A percentile compares a stretch with the other conserved stretches of the same genome.
Evolutionary conservation across 495 filamentous ascomycete species (phyloP).

Genomic region (Pseudomonodictys pantanalensis): DNA sequence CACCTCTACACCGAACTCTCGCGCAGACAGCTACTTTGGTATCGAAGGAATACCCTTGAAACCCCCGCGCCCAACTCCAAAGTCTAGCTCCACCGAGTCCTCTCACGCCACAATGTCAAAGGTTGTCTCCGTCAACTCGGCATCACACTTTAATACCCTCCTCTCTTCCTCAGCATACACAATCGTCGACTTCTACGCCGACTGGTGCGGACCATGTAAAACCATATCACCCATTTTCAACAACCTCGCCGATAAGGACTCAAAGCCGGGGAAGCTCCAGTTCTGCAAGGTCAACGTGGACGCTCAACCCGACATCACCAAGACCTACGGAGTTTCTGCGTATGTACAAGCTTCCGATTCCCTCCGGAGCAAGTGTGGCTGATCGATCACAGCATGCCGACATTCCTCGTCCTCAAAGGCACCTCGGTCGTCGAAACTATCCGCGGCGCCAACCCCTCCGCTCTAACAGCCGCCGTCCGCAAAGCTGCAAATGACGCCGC

Average conservation of each 20-base stretch:
- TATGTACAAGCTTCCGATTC: conserved; percentile 8
- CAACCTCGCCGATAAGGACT: conserved; percentile 30
- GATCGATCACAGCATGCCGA: conserved; percentile 32
- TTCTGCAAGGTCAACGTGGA: conserved; percentile 39
- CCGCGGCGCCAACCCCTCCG: conserved; percentile 37
- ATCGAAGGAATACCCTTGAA: neutral
- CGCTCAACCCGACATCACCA: conserved; percentile 27
- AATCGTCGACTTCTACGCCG: conserved; percentile 38
- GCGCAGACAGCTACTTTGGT: neutral
- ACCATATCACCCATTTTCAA: conserved; percentile 35
- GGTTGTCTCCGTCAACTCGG: conserved; percentile 13
- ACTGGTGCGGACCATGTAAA: conserved; percentile 40
- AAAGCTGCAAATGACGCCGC: conserved; percentile 29
- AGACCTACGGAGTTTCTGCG: conserved; percentile 34
- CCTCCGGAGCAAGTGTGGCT: neutral
- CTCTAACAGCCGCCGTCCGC: conserved; percentile 32
- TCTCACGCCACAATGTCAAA: conserved; percentile 11
- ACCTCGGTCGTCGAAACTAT: conserved; percentile 32
- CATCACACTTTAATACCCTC: conserved; percentile 28
- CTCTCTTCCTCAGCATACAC: conserved; percentile 29
- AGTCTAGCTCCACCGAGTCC: neutral
- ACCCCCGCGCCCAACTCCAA: neutral
- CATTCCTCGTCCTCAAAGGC: conserved; percentile 37
- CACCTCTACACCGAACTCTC: neutral
- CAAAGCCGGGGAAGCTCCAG: conserved; percentile 25